Evolutionary conservation across 176 grass and related monocot genomes (phyloP).

Genomic region (maize (Zea mays)): DNA sequence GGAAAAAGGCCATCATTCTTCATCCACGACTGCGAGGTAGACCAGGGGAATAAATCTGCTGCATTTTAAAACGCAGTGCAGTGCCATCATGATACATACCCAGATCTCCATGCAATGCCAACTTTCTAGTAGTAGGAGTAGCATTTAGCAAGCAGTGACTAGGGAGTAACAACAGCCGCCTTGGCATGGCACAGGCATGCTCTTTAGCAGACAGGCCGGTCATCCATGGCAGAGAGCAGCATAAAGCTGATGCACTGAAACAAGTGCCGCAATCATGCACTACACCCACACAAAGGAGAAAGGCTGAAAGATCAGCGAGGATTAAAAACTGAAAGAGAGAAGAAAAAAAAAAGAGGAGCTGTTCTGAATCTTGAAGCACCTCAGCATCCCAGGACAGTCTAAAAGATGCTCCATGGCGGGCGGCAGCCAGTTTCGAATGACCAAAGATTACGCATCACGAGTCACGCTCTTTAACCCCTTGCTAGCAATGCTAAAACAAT

Average conservation of each 20-base stretch:
- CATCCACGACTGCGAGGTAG: background rate
- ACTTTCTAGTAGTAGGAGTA: background rate
- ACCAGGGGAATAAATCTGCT: slow-evolving; percentile 27
- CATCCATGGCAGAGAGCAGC: slow-evolving; percentile 22
- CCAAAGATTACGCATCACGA: background rate
- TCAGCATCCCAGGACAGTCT: background rate
- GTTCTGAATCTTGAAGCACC: slow-evolving; percentile 4
- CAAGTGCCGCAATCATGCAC: slow-evolving; percentile 25
- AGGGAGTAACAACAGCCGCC: background rate
- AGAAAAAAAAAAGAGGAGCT: background rate
- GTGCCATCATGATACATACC: background rate
- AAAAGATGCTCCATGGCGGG: background rate
- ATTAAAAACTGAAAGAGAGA: background rate
- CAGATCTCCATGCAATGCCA: background rate
- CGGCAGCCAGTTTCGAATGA: background rate
- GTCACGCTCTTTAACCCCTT: background rate
- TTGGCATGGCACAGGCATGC: background rate
- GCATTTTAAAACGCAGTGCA: background rate
- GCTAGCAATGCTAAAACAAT: slow-evolving; percentile 1
- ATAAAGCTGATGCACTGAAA: slow-evolving; percentile 36
- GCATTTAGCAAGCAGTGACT: background rate
- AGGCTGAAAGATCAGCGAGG: background rate
- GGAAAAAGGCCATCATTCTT: slow-evolving; percentile 21
- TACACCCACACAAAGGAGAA: background rate
- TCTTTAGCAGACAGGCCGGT: slow-evolving; percentile 44